Conservation (phyloP, 805 yeast genomes). For the Blastobotrys mokoenaii region DNA sequence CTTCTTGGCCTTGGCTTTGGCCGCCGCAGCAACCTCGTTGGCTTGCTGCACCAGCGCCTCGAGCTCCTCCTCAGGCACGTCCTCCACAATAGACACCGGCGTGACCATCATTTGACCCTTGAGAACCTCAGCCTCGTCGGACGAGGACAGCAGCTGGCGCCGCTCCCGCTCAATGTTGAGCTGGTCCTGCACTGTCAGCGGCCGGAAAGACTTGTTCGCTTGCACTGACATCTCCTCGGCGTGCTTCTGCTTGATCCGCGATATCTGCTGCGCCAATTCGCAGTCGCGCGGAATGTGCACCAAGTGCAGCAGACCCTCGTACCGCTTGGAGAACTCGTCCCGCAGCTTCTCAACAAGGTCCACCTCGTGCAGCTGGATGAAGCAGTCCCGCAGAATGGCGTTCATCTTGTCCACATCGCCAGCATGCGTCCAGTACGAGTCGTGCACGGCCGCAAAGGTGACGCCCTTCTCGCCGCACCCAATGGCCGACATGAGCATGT, state of each 20-base stretch:
- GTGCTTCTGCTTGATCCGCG: constrained; percentile 40
- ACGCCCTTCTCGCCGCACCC: constrained; percentile 59
- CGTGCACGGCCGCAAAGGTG: constrained; percentile 91
- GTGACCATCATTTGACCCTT: constrained; percentile 53
- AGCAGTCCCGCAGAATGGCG: constrained; percentile 60
- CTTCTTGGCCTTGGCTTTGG: constrained; percentile 4
- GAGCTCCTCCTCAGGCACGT: constrained; percentile 20
- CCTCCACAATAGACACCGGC: constrained; percentile 47
- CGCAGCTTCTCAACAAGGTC: constrained; percentile 64
- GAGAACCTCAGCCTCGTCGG: constrained; percentile 31
- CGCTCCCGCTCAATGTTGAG: constrained; percentile 61
- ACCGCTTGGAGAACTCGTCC: constrained; percentile 74
- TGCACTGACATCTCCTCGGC: constrained; percentile 28
- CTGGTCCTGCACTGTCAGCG: constrained; percentile 63
- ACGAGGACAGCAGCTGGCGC: constrained; percentile 44
- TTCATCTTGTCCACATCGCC: constrained; percentile 70
- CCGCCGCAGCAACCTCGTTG: constrained; percentile 18
- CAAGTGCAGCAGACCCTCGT: constrained; percentile 58
- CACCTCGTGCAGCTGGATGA: constrained; percentile 66
- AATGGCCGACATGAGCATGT: constrained; percentile 84
- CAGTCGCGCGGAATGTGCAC: constrained; percentile 45
- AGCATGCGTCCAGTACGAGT: constrained; percentile 98
- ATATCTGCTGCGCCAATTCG: constrained; percentile 43
- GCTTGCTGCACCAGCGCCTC: constrained; percentile 26
- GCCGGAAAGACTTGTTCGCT: constrained; percentile 36